Base-by-base conservation (phyloP, 768 basidiomycete genomes). In the Rhodotorula toruloides region DNA sequence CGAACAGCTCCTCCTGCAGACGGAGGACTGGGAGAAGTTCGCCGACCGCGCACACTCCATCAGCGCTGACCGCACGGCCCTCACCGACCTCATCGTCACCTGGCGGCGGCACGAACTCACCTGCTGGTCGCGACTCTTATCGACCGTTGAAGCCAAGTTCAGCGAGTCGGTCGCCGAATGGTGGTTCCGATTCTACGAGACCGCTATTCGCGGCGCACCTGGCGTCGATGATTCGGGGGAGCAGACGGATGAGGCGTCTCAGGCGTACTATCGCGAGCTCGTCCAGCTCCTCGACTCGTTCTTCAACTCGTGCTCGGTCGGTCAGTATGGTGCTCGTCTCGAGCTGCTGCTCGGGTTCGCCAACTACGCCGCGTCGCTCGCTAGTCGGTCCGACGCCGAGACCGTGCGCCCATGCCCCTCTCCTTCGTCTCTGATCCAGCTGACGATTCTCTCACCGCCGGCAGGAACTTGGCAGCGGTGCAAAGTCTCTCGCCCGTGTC, bases 11-110 rank as follows among this genome's bases (percentile, higher is more conserved):
- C 79, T 98, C 4, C 74, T 87, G 54, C 89, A 94, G 67, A 90
- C 84, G 31, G 89, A 92, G 58, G 94, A 98, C 74, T 99, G 96
- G 96, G 91, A 99, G 76, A 85, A 86, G 72, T 98, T 89, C 75
- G 87, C 94, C n/a, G 92, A 91, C 78, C 82, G 85, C n/a, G 86
- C 88, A 48, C 97, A 91, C 74, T 86, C 86, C 47, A 82, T 99
- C 70, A 84, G 83, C 73, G 58, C 76, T 2, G 80, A 88, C 73
- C 91, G 85, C 65, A 83, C 84, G 32, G 81, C 81, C 7, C 76
- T 96, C 31, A 87, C 84, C 17, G 78, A 77, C 32, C 81, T 92
- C 53, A 88, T 98, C 52, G 85, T 99, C 54, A 83, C 85, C 16
- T 98, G 96, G 96, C 82, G 96, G 59, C 83, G 90, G 37, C 79